Base-by-base conservation (phyloP, 768 basidiomycete genomes). In the Heimioporus sp. region DNA sequence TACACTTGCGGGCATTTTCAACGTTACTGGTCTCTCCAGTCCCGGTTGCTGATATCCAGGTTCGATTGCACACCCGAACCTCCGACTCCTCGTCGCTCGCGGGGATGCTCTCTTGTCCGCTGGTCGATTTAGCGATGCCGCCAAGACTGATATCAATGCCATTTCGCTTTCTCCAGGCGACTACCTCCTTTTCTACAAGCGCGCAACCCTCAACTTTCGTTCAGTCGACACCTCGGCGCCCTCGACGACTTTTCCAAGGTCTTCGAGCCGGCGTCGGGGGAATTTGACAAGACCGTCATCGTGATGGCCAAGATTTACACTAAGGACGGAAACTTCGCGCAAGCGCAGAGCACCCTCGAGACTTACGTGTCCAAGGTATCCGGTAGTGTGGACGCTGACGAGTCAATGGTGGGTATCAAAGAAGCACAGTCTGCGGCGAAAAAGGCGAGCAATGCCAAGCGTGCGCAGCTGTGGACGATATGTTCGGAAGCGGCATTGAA, bases 201-300 rank as follows among this genome's bases (percentile, higher is more conserved):
- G 94, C 21, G 94, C 92, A 0, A 98, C 94, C 0, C 92, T 1
- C 90, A 92, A 67, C 80, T 88, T 59, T 91, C 90, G 2, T 71
- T 90, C 12, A 85, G 83, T 24, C 78, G 89, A 34, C 87, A 94
- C 60, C 54, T 73, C 12, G 73, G 77, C 16, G 94, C 94, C 2
- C 73, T 96, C 1, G 85, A 92, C 12, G 94, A 96, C 65, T 92
- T 94, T 57, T 84, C 90, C 61, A 81, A 84, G 62, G 93, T 96
- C 48, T 77, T 96, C 15, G 73, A 79, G 11, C 74, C 92, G 10
- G 90, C 88, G 15, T 80, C 80, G 41, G 77, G 82, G 57, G 76
- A 83, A 15, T 95, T 94, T 63, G 84, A 89, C 58, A 80, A 84
- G 62, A 94, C 95, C 5, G 78, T 90, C 62, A 76, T 93, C 47